Evolutionary conservation across 2,329 filamentous ascomycete genomes (phyloP).

Genomic region (Aspergillus sojae): DNA sequence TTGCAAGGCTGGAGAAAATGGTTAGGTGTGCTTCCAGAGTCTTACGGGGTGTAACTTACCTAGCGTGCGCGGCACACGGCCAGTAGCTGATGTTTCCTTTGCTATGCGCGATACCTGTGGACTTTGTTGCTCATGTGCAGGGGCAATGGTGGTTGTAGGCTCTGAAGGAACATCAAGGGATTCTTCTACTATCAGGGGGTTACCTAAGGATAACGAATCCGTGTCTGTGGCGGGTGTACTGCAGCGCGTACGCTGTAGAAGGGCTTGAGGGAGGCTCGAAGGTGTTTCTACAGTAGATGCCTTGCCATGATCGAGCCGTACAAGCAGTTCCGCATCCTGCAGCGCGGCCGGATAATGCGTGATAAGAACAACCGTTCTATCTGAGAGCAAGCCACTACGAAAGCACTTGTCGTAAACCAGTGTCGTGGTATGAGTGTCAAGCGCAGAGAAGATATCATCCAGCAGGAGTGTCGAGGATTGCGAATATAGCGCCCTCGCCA

Average conservation of each 20-base stretch:
- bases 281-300: conserved; percentile 16
- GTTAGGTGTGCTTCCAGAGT: neutral
- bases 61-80: conserved; percentile 28
- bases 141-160: conserved; percentile 3
- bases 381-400: conserved; percentile 57
- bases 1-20: conserved; percentile 18
- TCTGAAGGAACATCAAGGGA: conserved; percentile 12
- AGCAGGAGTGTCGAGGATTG: conserved; percentile 58
- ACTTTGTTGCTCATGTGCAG: conserved; percentile 10
- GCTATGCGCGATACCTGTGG: conserved; percentile 15
- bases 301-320: conserved; percentile 23
- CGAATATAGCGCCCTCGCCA: conserved; percentile 62
- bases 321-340: conserved; percentile 25
- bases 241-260: conserved; percentile 5
- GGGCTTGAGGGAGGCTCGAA: conserved; percentile 2
- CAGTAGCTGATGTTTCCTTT: conserved; percentile 27
- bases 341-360: conserved; percentile 47
- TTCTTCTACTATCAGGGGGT: conserved; percentile 4
- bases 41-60: conserved; percentile 18
- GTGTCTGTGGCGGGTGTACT: conserved; percentile 12
- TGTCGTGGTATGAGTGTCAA: conserved; percentile 62
- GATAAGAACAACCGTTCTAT: conserved; percentile 60
- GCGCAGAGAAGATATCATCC: conserved; percentile 62
- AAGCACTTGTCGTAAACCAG: conserved; percentile 62
- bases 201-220: neutral